A percentile compares a stretch with the other conserved stretches of the same genome.
These are phyloP conservation scores for Auxenochlorella pyrenoidosa DNA, from an alignment of 139 green algal species.

Conservation along the genomic window DNA sequence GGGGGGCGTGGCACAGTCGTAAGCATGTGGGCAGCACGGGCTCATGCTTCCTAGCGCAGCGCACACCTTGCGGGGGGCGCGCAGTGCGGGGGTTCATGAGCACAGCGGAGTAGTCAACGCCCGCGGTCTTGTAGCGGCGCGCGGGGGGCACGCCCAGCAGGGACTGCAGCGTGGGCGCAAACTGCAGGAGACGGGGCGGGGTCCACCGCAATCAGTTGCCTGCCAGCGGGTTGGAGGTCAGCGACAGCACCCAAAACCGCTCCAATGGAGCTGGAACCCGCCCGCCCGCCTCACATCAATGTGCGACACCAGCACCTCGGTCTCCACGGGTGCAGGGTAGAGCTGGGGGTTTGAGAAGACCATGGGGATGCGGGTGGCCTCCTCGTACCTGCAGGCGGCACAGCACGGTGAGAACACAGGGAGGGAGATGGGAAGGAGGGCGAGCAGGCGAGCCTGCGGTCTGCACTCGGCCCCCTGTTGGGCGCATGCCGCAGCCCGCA, in stretches of 20 bases:
- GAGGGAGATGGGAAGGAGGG: too few relatives aligned
- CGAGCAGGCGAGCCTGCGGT: too few relatives aligned
- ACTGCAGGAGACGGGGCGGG: not conserved
- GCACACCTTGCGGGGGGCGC: not conserved
- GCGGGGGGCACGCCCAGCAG: conserved; percentile 14
- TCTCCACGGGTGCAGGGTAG: conserved; percentile 12
- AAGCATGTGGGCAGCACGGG: too few relatives aligned
- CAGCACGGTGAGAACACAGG: too few relatives aligned
- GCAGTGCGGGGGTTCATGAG: not conserved
- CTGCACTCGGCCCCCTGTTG: too few relatives aligned
- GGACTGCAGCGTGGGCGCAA: conserved; percentile 21
- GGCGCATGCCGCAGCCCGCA: too few relatives aligned
- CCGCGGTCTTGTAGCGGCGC: not conserved
- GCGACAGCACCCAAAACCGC: too few relatives aligned
- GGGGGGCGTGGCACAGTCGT: not conserved
- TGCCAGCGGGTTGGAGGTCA: too few relatives aligned
- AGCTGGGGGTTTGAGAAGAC: conserved; percentile 37
- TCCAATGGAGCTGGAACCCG: too few relatives aligned
- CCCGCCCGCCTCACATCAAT: conserved; percentile 34
- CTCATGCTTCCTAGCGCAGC: too few relatives aligned
- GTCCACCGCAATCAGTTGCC: not conserved
- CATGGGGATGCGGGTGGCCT: conserved; percentile 16
- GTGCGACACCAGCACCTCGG: conserved; percentile 29
- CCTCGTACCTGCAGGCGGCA: not conserved
- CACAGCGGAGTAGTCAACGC: conserved; percentile 22